These are phyloP conservation scores for Astragalus membranaceus DNA, from an alignment of 306 rosid species.

Conservation along the genomic window DNA sequence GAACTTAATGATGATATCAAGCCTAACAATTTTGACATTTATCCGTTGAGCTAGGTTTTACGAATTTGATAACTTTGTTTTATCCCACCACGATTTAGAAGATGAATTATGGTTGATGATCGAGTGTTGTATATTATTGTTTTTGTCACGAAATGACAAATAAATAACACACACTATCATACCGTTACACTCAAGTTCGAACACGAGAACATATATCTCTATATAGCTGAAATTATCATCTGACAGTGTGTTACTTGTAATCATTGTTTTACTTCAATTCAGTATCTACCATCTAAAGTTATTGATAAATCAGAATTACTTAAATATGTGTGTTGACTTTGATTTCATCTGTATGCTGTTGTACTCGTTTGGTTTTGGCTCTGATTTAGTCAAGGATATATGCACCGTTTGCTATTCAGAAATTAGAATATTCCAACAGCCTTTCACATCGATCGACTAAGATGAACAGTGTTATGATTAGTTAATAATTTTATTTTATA, in stretches of 20 bases:
- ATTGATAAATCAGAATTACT: background rate
- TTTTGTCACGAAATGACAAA: too few species aligned
- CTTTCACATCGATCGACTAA: constrained; percentile 1
- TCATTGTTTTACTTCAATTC: background rate
- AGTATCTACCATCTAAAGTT: constrained; percentile 1
- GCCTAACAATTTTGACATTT: too few species aligned
- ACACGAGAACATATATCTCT: too few species aligned
- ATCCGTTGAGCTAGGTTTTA: too few species aligned
- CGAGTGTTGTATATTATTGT: background rate
- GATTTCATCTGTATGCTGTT: constrained; percentile 1
- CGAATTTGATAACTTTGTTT: background rate
- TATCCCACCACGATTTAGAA: background rate
- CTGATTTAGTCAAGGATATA: constrained; percentile 22
- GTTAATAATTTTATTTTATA: background rate
- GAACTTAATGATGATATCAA: too few species aligned
- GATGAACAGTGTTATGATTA: background rate
- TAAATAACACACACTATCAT: too few species aligned
- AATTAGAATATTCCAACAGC: constrained; percentile 7
- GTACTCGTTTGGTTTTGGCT: constrained; percentile 11
- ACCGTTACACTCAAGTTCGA: too few species aligned
- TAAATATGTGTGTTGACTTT: constrained; percentile 15
- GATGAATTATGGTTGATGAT: background rate
- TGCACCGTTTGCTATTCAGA: background rate
- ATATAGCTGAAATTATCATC: too few species aligned
- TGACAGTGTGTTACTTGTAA: too few species aligned